phyloP scores from a whole-genome alignment of 257 asterid species.

The Solanum chiquidenum region DNA sequence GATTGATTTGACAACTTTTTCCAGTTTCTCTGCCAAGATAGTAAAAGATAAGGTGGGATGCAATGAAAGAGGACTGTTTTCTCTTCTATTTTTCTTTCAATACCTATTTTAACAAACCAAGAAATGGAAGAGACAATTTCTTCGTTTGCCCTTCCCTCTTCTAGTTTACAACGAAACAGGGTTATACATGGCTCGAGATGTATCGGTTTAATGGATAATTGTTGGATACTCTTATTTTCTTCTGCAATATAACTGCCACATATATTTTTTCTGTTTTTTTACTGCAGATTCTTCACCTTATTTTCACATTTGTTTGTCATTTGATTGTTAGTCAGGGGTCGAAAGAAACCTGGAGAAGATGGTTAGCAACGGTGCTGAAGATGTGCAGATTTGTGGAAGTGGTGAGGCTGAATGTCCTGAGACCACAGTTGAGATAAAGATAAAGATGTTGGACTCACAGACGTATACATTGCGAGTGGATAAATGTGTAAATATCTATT shows the following conservation, averaged over 20 bases:
- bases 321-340: background rate
- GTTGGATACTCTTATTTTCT: background rate
- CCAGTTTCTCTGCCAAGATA: background rate
- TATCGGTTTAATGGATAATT: background rate
- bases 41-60: background rate
- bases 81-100: background rate
- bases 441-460: constrained; percentile 85
- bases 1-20: background rate
- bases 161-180: background rate
- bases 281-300: background rate
- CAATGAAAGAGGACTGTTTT: background rate
- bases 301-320: background rate
- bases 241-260: background rate
- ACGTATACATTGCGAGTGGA: constrained; percentile 75
- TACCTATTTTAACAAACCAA: background rate
- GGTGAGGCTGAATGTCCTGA: constrained; percentile 49
- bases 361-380: constrained; percentile 49
- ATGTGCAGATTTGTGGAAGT: constrained; percentile 20
- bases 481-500: constrained; percentile 48
- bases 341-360: constrained; percentile 14
- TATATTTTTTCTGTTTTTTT: background rate
- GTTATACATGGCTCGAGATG: background rate
- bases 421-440: constrained; percentile 87
- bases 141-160: background rate
- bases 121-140: background rate